Percentiles rank a stretch among this genome's conserved stretches.
Conservation (phyloP, 2,329 filamentous ascomycete species). For the Rosellinia necatrix region DNA sequence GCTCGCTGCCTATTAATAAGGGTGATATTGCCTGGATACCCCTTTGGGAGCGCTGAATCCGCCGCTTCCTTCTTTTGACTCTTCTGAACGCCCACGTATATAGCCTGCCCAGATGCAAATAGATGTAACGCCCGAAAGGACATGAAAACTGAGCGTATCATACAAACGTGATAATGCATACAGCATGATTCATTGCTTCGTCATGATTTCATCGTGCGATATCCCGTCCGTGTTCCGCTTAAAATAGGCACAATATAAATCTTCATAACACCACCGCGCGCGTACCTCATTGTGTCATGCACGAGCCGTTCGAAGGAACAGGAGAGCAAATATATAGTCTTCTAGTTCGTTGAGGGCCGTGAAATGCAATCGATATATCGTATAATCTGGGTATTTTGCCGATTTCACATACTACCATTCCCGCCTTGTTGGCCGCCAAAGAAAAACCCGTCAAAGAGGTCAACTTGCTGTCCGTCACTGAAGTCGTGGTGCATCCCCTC, state of each 20-base stretch:
- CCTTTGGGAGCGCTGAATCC: background rate
- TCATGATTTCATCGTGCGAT: conserved; percentile 4
- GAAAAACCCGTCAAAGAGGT: conserved; percentile 75
- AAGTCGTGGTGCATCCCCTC: conserved; percentile 67
- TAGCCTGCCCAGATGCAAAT: conserved; percentile 15
- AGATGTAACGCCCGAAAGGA: conserved; percentile 2
- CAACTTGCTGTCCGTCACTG: conserved; percentile 62
- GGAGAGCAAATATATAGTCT: background rate
- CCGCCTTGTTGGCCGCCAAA: conserved; percentile 61
- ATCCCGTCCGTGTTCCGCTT: conserved; percentile 1
- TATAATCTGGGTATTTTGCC: background rate
- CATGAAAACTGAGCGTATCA: conserved; percentile 9
- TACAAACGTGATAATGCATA: conserved; percentile 18
- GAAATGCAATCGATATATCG: background rate
- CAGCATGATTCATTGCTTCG: conserved; percentile 15
- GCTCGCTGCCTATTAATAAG: too few species aligned
- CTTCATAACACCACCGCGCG: background rate
- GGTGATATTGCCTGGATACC: background rate
- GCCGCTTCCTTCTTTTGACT: conserved; percentile 1
- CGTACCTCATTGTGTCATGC: background rate
- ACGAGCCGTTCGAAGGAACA: conserved; percentile 3
- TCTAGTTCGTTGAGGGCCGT: background rate
- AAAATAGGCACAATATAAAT: background rate
- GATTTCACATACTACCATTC: conserved; percentile 19
- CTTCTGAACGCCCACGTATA: conserved; percentile 8